A percentile compares a stretch with the other conserved stretches of the same genome.
phyloP scores from a whole-genome alignment of 805 yeast genomes.

The Lipomyces starkeyi region DNA sequence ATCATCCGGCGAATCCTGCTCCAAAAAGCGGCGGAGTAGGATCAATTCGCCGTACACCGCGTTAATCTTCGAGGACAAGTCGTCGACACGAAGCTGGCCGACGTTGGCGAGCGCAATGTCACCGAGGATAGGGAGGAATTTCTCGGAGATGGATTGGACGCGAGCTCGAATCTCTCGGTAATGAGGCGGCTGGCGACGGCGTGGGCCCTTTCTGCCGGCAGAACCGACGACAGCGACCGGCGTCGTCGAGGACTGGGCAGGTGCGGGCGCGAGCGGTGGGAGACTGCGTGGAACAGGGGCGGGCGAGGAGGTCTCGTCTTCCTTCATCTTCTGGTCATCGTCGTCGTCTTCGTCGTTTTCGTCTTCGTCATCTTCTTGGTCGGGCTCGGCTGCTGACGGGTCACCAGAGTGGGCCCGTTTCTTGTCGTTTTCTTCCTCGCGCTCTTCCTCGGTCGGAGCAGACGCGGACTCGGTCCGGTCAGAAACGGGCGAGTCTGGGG shows the following conservation, averaged over 20 bases:
- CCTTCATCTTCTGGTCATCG: slow-evolving; percentile 14
- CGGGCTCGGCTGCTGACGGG: slow-evolving; percentile 3
- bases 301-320: slow-evolving; percentile 10
- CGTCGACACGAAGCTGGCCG: slow-evolving; percentile 31
- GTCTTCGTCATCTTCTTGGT: slow-evolving; percentile 11
- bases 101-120: slow-evolving; percentile 37
- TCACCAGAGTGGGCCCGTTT: neutral
- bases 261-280: slow-evolving; percentile 12
- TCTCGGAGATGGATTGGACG: slow-evolving; percentile 28
- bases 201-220: slow-evolving; percentile 17
- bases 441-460: slow-evolving; percentile 4
- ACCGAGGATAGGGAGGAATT: slow-evolving; percentile 36
- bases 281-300: neutral
- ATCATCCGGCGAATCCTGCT: slow-evolving; percentile 26
- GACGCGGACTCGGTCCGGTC: slow-evolving; percentile 13
- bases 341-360: slow-evolving; percentile 16
- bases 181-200: slow-evolving; percentile 36
- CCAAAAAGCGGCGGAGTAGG: slow-evolving; percentile 27
- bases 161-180: slow-evolving; percentile 28
- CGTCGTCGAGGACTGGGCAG: neutral
- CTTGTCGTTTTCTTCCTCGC: slow-evolving; percentile 10
- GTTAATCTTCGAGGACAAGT: slow-evolving; percentile 19
- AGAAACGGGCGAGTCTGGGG: neutral
- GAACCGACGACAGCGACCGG: neutral
- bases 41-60: slow-evolving; percentile 32